Percentiles rank a stretch among this genome's conserved stretches.
phyloP scores from a whole-genome alignment of 108 stramenopile species.

The Aureococcus anophagefferens region DNA sequence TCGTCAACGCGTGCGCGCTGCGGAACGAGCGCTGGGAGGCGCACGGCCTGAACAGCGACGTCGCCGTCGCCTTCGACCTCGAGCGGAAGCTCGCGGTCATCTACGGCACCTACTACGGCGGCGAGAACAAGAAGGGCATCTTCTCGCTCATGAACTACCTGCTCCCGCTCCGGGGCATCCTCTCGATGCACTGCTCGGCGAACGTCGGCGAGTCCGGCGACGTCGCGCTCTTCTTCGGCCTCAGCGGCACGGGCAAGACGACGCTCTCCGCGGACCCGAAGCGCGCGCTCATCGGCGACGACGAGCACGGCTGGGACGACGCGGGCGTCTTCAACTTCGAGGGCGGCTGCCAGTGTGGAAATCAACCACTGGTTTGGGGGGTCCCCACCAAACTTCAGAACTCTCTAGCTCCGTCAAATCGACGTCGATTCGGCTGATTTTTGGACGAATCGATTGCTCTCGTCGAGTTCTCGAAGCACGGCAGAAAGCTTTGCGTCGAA shows the following conservation, averaged over 20 bases:
- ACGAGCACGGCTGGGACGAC: constrained; percentile 96
- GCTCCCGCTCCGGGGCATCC: constrained; percentile 70
- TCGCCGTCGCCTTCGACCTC: constrained; percentile 88
- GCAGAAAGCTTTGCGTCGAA: no score
- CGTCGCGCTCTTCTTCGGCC: constrained; percentile 87
- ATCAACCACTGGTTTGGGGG: no score
- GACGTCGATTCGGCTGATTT: no score
- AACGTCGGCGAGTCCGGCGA: constrained; percentile 83
- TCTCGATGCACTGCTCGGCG: constrained; percentile 97
- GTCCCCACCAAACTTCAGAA: no score
- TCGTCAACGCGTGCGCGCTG: constrained; percentile 89
- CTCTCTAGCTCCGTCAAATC: no score
- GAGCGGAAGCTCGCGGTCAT: constrained; percentile 86
- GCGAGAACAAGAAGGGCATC: constrained; percentile 98
- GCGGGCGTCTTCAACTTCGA: constrained; percentile 96
- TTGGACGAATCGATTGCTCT: no score
- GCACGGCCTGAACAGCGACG: constrained; percentile 80
- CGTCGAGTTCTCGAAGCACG: no score
- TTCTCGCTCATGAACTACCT: constrained; percentile 97
- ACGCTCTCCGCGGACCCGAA: constrained; percentile 90
- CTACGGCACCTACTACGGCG: constrained; percentile 94
- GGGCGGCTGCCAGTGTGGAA: no score
- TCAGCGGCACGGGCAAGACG: constrained; percentile 90
- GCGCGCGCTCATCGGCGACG: constrained; percentile 85
- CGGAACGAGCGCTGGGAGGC: constrained; percentile 75